Percentiles rank a stretch among this genome's conserved stretches.
phyloP scores from a whole-genome alignment of 345 rosid species.

The Aethionema arabicum region DNA sequence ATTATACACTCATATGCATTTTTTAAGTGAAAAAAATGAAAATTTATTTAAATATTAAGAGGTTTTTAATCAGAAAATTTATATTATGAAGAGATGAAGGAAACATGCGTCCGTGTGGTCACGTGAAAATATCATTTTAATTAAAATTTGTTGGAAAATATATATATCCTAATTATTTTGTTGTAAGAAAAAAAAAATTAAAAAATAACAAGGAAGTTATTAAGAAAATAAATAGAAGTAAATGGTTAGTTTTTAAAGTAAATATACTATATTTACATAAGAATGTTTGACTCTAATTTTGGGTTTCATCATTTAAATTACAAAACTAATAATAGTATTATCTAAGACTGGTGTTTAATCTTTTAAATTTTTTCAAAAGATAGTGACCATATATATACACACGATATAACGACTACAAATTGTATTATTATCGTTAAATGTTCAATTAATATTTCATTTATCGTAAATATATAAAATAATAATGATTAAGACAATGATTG shows the following conservation, averaged over 20 bases:
- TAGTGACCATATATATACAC: no score
- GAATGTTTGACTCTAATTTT: no score
- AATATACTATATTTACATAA: no score
- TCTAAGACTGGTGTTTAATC: no score
- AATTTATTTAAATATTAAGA: neutral
- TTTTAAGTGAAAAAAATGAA: neutral
- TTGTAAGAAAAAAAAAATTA: neutral
- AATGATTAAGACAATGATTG: conserved; percentile 7
- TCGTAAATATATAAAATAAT: neutral
- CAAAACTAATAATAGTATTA: no score
- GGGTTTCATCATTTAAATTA: no score
- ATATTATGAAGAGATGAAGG: neutral
- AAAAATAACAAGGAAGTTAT: neutral
- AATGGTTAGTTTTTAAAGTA: no score
- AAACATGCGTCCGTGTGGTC: conserved; percentile 6
- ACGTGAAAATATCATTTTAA: neutral
- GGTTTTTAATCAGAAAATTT: no score
- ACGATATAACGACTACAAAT: no score
- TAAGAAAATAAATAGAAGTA: neutral
- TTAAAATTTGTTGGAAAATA: neutral
- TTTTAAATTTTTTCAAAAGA: no score
- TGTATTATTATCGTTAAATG: no score
- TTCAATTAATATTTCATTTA: neutral
- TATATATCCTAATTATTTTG: neutral
- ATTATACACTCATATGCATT: neutral